Evolutionary conservation across 257 asterid genomes (phyloP), one percentile per base, ranked within the genome.

Genomic region (Leonotis leonurus): DNA sequence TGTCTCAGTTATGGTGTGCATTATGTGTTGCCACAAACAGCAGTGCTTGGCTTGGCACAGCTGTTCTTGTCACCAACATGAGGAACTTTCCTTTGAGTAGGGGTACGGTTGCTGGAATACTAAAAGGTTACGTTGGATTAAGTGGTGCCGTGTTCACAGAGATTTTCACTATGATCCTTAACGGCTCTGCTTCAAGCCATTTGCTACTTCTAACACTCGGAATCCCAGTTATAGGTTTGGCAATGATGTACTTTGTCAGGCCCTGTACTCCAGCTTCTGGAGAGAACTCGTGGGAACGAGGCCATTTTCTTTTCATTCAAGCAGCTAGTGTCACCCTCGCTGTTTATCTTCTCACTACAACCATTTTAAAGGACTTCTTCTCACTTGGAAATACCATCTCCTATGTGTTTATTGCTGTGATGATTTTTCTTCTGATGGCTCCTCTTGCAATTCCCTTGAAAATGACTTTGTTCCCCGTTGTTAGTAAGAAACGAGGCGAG

Each of bases 11-110:
- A 40, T 93, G 95, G 90, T 1, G 85, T 21, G 96, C 97, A 16
- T 85, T 87, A 36, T 82, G 88, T 46, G 61, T 93, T 37, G 99
- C 91, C 62, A 89, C 99, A 17, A 79, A 93, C 88, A 85, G 99
- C 82, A 86, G 87, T 46, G 88, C 97, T 1, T 90, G 97, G 97
- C 78, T 90, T 40, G 90, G 90, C 8, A 90, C 97, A 6, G 91
- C 95, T 3, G 94, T 93, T 62, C 91, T 93, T 29, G 99, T 93
- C 17, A 93, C 99, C 77, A 93, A 93, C 83, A 93, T 93, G 99
- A 82, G 88, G 69, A 93, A 93, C 55, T 93, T 93, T 53, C 99
- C 99, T 4, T 74, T 80, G 55, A 87, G 97, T 65, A 69, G 95
- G 58, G 99, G 99, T 27, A 87, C 99, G 0, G 97, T 93, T 33